Evolutionary conservation across 2,329 filamentous ascomycete species (phyloP).

Genomic region (Penicillium sp.): DNA sequence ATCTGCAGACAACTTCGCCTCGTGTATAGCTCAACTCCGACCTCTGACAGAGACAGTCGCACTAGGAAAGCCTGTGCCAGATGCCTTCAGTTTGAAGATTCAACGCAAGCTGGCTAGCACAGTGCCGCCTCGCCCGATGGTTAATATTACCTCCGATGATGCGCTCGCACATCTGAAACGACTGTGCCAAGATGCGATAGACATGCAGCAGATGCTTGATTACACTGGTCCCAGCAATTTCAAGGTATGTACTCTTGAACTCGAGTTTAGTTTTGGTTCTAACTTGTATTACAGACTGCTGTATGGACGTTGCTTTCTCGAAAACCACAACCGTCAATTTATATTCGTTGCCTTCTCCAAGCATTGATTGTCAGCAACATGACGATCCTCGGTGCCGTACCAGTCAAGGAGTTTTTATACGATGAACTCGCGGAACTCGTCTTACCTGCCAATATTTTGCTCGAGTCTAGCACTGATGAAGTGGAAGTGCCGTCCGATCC

Average conservation of each 20-base stretch:
- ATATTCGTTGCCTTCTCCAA: constrained; percentile 77
- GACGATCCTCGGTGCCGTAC: constrained; percentile 65
- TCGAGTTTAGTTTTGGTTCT: constrained; percentile 8
- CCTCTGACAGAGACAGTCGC: constrained; percentile 60
- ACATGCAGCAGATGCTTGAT: constrained; percentile 66
- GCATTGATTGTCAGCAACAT: constrained; percentile 72
- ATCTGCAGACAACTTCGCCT: constrained; percentile 29
- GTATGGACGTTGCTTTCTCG: constrained; percentile 72
- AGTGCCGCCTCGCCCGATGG: constrained; percentile 87
- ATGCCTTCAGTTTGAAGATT: constrained; percentile 86
- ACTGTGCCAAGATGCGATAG: constrained; percentile 69
- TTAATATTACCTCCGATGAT: constrained; percentile 70
- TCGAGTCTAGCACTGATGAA: constrained; percentile 72
- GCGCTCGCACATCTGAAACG: constrained; percentile 68
- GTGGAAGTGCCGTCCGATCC: constrained; percentile 73
- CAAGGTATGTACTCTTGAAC: constrained; percentile 52
- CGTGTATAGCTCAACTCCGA: constrained; percentile 49
- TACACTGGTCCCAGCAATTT: constrained; percentile 69
- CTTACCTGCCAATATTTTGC: constrained; percentile 67
- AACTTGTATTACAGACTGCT: constrained; percentile 58
- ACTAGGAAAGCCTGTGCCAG: constrained; percentile 65
- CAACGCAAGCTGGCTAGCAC: constrained; percentile 91
- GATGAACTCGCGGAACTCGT: constrained; percentile 77
- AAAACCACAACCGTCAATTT: constrained; percentile 79
- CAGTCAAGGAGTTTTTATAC: constrained; percentile 73